A percentile compares a stretch with the other conserved stretches of the same genome.
Conservation (phyloP, 306 rosid genomes). For the Datisca glomerata region DNA sequence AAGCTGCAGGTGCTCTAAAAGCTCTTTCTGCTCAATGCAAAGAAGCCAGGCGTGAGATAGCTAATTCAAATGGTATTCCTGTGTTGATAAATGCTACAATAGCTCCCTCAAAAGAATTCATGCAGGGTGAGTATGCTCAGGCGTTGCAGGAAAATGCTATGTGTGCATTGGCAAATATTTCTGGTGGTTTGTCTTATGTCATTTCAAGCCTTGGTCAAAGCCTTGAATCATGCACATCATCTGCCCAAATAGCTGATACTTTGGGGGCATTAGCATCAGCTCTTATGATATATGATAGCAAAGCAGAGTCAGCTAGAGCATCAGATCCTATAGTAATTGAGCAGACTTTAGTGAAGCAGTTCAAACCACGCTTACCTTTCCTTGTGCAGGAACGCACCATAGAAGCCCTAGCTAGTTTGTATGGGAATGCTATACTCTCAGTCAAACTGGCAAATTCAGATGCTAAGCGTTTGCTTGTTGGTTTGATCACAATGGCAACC, state of each 20-base stretch:
- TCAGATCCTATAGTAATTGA: conserved; percentile 72
- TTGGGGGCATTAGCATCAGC: conserved; percentile 97
- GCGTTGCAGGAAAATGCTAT: conserved; percentile 97
- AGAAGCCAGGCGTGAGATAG: conserved; percentile 91
- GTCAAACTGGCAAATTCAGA: conserved; percentile 63
- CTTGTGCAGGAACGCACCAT: conserved; percentile 95
- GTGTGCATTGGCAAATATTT: conserved; percentile 98
- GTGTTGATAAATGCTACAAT: conserved; percentile 91
- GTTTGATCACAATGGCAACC: conserved; percentile 90
- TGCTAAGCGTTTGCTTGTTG: conserved; percentile 91
- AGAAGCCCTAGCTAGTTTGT: conserved; percentile 95
- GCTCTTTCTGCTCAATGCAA: conserved; percentile 87
- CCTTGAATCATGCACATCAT: conserved; percentile 86
- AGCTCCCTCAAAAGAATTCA: conserved; percentile 98
- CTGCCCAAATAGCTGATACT: conserved; percentile 88
- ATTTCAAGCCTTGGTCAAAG: conserved; percentile 98
- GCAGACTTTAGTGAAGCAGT: conserved; percentile 74
- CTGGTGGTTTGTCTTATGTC: conserved; percentile 94
- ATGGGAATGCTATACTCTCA: conserved; percentile 68
- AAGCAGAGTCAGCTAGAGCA: conserved; percentile 74
- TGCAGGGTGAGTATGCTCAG: conserved; percentile 98
- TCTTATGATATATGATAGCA: conserved; percentile 90
- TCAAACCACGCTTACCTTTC: conserved; percentile 57
- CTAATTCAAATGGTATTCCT: conserved; percentile 86
- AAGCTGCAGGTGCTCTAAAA: conserved; percentile 96